phyloP scores from a whole-genome alignment of 2,329 filamentous ascomycete species.

The Monosporascus ibericus region DNA sequence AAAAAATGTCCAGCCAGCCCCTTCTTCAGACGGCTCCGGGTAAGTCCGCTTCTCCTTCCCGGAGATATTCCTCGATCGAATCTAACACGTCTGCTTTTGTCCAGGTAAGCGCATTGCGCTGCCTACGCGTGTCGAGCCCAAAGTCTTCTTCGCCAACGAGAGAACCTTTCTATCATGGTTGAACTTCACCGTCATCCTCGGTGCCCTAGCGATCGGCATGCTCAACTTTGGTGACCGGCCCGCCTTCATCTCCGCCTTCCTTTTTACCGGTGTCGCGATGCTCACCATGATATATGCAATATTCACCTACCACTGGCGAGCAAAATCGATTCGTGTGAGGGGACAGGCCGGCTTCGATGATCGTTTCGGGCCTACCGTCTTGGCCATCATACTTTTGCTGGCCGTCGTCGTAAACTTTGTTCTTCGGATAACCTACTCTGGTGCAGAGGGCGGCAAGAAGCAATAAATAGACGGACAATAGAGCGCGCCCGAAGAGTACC shows the following conservation, averaged over 20 bases:
- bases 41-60: constrained; percentile 32
- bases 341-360: constrained; percentile 97
- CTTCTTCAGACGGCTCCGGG: constrained; percentile 91
- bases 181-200: constrained; percentile 98
- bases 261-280: constrained; percentile 94
- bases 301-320: constrained; percentile 94
- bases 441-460: constrained; percentile 28
- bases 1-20: constrained; percentile 87
- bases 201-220: constrained; percentile 91
- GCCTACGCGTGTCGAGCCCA: constrained; percentile 94
- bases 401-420: constrained; percentile 97
- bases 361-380: constrained; percentile 83
- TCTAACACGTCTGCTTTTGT: background rate
- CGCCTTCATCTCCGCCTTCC: constrained; percentile 85
- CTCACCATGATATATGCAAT: constrained; percentile 92
- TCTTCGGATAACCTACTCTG: constrained; percentile 57
- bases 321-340: constrained; percentile 82
- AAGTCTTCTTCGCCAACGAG: constrained; percentile 99
- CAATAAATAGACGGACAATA: constrained; percentile 8
- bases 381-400: constrained; percentile 78
- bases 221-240: constrained; percentile 96
- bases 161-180: constrained; percentile 99
- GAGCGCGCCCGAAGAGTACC: too few relatives aligned
- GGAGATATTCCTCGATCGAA: too few relatives aligned
- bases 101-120: constrained; percentile 96